Base-by-base conservation (phyloP, 805 yeast genomes). In the Wickerhamiella sorbophila region DNA sequence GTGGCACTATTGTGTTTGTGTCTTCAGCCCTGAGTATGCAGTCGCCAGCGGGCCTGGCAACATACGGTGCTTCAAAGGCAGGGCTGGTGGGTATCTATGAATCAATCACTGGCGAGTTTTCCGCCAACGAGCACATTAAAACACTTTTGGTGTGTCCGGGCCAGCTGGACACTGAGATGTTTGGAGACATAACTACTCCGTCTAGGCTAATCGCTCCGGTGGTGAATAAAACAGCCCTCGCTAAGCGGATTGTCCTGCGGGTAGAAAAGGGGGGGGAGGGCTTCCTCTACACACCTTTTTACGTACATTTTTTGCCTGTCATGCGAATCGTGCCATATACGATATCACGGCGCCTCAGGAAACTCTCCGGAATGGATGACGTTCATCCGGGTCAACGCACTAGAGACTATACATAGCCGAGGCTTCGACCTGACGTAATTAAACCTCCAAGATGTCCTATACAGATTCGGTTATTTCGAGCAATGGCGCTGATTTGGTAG, bases 1-100 rank as follows among this genome's bases (percentile, higher is more conserved):
- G 88, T 36, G 95, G 96, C 0, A 81, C 76, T 55, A 68, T 88
- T 17, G 75, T 87, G 26, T 82, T 86, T 2, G 66, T 88, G 32
- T 84, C 93, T 0, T 84, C 95, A 0, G 86, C 83, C 0, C 64
- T 88, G 42, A 96, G 95, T 0, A 77, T 79, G 48, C 69, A 82
- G 66, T 71, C 91, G 0, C 96, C 96, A 0, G 87, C 94, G 8
- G 66, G 79, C 18, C 65, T 84, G 44, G 46, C 78, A 36, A 81
- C 81, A 0, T 88, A 88, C 55, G 95, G 95, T 0, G 95, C 96
- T 0, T 73, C 94, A 14, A 88, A 88, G 57, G 78, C 94, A 0
- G 96, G 93, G 0, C 60, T 84, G 22, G 74, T 88, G 40, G 86
- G 88, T 0, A 61, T 86, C 33, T 96, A 87, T 56, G 94, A 83